Percentiles rank a stretch among this genome's conserved stretches.
Conservation (phyloP, 495 filamentous ascomycete species). For the Xylaria castorea region DNA sequence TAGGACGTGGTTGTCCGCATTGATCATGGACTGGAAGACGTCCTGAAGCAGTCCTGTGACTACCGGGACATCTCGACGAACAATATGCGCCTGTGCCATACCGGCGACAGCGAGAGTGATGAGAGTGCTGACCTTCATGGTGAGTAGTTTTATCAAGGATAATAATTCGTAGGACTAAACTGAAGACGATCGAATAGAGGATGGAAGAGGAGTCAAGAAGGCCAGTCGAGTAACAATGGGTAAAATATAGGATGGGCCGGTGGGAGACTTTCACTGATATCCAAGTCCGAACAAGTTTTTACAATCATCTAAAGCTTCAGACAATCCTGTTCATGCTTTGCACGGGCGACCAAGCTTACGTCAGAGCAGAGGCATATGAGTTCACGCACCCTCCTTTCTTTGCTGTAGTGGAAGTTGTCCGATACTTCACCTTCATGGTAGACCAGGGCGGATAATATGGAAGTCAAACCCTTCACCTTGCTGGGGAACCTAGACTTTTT, state of each 20-base stretch:
- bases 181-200: not conserved
- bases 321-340: not conserved
- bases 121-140: not conserved
- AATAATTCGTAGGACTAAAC: not conserved
- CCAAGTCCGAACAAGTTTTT: not conserved
- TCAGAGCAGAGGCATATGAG: not conserved
- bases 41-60: not conserved
- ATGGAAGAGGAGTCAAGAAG: not conserved
- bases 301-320: not conserved
- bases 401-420: not conserved
- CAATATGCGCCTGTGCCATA: not conserved
- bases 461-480: not conserved
- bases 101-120: not conserved
- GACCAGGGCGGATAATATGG: not conserved
- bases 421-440: not conserved
- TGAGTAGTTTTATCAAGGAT: not conserved
- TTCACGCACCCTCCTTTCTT: not conserved
- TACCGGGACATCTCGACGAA: not conserved
- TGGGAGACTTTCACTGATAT: not conserved
- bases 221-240: not conserved
- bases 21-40: slow-evolving; percentile 15
- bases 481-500: not conserved
- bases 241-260: not conserved
- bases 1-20: slow-evolving; percentile 18
- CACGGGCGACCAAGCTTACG: not conserved